These are phyloP conservation scores for Limnanthes douglasii DNA, from an alignment of 345 rosid genomes.

Conservation along the genomic window DNA sequence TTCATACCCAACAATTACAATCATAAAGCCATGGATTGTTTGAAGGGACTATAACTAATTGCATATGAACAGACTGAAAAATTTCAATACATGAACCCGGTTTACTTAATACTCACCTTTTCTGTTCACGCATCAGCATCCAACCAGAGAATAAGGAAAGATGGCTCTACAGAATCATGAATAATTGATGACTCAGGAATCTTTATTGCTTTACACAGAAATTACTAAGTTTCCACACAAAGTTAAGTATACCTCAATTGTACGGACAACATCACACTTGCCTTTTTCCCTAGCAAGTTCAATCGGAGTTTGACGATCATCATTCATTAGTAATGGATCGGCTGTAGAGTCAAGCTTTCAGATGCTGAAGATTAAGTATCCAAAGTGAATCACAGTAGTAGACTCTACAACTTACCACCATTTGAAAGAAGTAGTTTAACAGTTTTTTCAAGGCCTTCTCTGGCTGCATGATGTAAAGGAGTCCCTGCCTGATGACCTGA, in stretches of 20 bases:
- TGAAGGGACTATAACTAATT: not conserved
- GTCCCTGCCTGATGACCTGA: slow-evolving; percentile 82
- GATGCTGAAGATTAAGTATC: slow-evolving; percentile 2
- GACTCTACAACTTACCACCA: slow-evolving; percentile 51
- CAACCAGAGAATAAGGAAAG: slow-evolving; percentile 86
- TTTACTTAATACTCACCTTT: slow-evolving; percentile 84
- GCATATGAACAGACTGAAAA: not conserved
- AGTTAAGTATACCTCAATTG: slow-evolving; percentile 64
- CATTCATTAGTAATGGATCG: slow-evolving; percentile 64
- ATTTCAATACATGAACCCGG: slow-evolving; percentile 42
- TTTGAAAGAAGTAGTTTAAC: slow-evolving; percentile 66
- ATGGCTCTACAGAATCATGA: slow-evolving; percentile 32
- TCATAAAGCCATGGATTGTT: no score
- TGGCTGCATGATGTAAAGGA: slow-evolving; percentile 96
- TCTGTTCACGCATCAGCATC: no score
- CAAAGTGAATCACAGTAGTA: no score
- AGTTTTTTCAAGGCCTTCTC: slow-evolving; percentile 64
- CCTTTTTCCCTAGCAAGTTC: slow-evolving; percentile 90
- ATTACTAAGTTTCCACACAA: no score
- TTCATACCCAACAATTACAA: not conserved
- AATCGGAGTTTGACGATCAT: slow-evolving; percentile 85
- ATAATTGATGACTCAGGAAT: no score
- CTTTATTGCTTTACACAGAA: no score
- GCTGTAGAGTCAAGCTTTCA: slow-evolving; percentile 38
- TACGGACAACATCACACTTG: slow-evolving; percentile 47